These are phyloP conservation scores for Coelastrella sp. DNA, from an alignment of 139 green algal genomes.

Conservation along the genomic window DNA sequence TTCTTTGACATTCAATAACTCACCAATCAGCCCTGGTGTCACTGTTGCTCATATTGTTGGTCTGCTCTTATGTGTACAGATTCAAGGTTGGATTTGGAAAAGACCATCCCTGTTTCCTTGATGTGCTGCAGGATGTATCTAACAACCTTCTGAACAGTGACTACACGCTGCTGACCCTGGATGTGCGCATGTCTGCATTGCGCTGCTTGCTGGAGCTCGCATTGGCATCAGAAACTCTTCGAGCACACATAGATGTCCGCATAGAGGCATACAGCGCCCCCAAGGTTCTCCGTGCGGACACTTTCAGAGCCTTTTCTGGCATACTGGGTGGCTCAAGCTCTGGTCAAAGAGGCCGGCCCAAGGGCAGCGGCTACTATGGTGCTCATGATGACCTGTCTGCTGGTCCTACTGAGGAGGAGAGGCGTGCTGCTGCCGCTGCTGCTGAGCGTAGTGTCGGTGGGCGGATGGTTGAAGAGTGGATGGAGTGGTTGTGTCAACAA, in stretches of 20 bases:
- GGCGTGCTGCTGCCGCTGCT: conserved; percentile 11
- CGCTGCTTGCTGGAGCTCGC: conserved; percentile 67
- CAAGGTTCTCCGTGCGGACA: neutral
- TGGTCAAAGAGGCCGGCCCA: neutral
- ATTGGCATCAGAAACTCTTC: conserved; percentile 69
- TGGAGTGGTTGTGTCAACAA: conserved; percentile 36
- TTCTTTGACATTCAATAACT: too few relatives aligned
- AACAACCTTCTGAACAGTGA: conserved; percentile 61
- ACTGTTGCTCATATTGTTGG: too few relatives aligned
- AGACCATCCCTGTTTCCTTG: neutral
- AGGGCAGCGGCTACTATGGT: neutral
- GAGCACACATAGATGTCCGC: conserved; percentile 63
- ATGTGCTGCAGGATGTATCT: conserved; percentile 45
- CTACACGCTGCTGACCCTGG: conserved; percentile 67
- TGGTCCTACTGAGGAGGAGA: neutral
- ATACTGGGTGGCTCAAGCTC: neutral
- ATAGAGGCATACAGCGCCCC: conserved; percentile 57
- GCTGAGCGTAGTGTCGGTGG: conserved; percentile 4
- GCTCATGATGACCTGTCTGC: neutral
- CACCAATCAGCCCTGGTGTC: too few relatives aligned
- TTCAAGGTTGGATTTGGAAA: too few relatives aligned
- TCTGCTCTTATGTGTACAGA: too few relatives aligned
- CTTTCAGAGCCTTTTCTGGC: conserved; percentile 13
- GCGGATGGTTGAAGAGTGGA: conserved; percentile 27
- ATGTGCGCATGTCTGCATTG: conserved; percentile 75